Percentiles rank a stretch among this genome's conserved stretches.
These are phyloP conservation scores for Botrytis galanthina DNA, from an alignment of 2,329 filamentous ascomycete species.

Conservation along the genomic window DNA sequence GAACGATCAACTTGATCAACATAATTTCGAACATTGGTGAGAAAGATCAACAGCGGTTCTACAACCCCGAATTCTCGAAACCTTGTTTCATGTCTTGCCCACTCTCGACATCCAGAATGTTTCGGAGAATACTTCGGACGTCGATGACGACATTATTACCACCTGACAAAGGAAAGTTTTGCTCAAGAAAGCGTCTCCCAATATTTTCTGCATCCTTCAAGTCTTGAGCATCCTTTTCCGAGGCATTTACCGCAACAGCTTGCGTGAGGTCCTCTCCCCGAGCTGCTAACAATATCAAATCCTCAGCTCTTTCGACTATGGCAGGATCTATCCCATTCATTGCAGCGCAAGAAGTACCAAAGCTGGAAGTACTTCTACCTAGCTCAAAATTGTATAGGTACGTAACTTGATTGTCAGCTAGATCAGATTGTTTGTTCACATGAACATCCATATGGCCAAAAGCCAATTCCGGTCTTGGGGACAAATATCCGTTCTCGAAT, in stretches of 20 bases:
- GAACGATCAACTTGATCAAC: constrained; percentile 2
- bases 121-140: constrained; percentile 34
- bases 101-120: constrained; percentile 27
- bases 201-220: constrained; percentile 65
- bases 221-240: constrained; percentile 58
- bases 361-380: constrained; percentile 75
- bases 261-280: constrained; percentile 71
- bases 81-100: constrained; percentile 20
- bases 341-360: constrained; percentile 80
- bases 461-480: constrained; percentile 48
- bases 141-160: constrained; percentile 27
- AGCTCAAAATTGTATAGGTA: constrained; percentile 69
- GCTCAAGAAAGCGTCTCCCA: constrained; percentile 56
- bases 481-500: constrained; percentile 62
- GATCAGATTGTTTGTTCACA: constrained; percentile 51
- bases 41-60: not conserved
- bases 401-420: constrained; percentile 61
- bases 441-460: constrained; percentile 73
- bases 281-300: constrained; percentile 65
- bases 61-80: constrained; percentile 19
- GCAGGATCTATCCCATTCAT: constrained; percentile 76
- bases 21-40: constrained; percentile 12
- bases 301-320: constrained; percentile 73
- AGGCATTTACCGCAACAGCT: constrained; percentile 66
- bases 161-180: constrained; percentile 33